Evolutionary conservation across 345 rosid species (phyloP).

Genomic region (Murraya paniculata): DNA sequence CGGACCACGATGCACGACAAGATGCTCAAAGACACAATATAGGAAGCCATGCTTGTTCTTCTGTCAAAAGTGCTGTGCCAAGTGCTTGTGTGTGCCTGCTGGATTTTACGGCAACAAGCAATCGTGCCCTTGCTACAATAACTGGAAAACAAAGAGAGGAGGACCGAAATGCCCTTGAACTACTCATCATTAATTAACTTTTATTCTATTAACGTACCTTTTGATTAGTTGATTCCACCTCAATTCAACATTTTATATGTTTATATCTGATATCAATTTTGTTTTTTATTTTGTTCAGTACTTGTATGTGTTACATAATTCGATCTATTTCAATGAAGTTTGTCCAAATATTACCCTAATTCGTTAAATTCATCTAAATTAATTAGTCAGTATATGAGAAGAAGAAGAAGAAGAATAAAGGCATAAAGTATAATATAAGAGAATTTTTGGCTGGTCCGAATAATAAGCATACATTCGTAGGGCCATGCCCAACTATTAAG

Average conservation of each 20-base stretch:
- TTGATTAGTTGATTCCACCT: too few species aligned
- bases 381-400: too few species aligned
- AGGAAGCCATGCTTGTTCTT: conserved; percentile 64
- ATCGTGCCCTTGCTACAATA: conserved; percentile 56
- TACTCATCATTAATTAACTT: neutral
- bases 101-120: conserved; percentile 59
- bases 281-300: neutral
- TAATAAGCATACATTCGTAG: too few species aligned
- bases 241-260: neutral
- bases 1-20: conserved; percentile 34
- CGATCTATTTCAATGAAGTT: too few species aligned
- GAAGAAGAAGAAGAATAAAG: too few species aligned
- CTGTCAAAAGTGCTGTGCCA: conserved; percentile 59
- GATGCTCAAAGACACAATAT: conserved; percentile 53
- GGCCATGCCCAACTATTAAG: too few species aligned
- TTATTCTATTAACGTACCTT: neutral
- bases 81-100: conserved; percentile 71
- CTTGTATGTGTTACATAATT: neutral
- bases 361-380: too few species aligned
- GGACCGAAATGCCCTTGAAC: conserved; percentile 56
- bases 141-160: conserved; percentile 58
- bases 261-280: neutral
- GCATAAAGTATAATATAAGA: too few species aligned
- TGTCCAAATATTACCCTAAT: too few species aligned
- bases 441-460: too few species aligned